Percentiles rank a stretch among this genome's conserved stretches.
phyloP scores from a whole-genome alignment of 345 rosid species.

The Populus ilicifolia region DNA sequence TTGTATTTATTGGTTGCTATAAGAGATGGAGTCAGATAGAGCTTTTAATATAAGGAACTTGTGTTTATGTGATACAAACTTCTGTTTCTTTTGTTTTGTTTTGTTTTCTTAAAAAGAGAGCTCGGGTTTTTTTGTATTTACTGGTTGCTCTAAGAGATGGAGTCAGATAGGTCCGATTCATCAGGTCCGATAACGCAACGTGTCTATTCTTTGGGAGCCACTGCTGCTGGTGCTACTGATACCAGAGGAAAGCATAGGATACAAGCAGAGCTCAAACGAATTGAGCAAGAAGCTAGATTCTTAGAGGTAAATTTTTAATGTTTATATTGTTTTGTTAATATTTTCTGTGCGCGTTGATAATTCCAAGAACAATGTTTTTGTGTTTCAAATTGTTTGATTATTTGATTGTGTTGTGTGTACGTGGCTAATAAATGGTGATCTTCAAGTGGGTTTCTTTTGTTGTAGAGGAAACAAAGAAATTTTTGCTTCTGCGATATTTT shows the following conservation, averaged over 20 bases:
- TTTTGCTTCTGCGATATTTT: background rate
- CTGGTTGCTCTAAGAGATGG: slow-evolving; percentile 36
- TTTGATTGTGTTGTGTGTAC: background rate
- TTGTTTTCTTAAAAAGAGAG: background rate
- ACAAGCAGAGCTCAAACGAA: slow-evolving; percentile 28
- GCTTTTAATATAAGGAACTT: too few relatives aligned
- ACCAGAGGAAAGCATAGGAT: slow-evolving; percentile 29
- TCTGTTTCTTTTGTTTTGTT: background rate
- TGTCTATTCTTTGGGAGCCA: slow-evolving; percentile 23
- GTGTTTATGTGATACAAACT: too few relatives aligned
- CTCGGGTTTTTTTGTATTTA: slow-evolving; percentile 2
- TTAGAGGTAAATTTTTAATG: slow-evolving; percentile 17
- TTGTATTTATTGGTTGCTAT: slow-evolving; percentile 1
- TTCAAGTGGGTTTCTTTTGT: background rate
- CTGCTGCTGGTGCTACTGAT: slow-evolving; percentile 17
- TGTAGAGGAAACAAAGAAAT: background rate
- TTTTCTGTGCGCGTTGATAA: background rate
- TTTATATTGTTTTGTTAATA: background rate
- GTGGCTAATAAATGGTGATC: background rate
- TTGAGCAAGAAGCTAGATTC: slow-evolving; percentile 27
- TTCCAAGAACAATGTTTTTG: background rate
- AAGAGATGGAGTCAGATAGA: slow-evolving; percentile 51
- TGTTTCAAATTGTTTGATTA: background rate
- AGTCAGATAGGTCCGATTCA: slow-evolving; percentile 50
- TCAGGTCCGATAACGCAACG: slow-evolving; percentile 43